These are phyloP conservation scores for Monosporozyma siamensis DNA, from an alignment of 805 yeast genomes.

Conservation along the genomic window DNA sequence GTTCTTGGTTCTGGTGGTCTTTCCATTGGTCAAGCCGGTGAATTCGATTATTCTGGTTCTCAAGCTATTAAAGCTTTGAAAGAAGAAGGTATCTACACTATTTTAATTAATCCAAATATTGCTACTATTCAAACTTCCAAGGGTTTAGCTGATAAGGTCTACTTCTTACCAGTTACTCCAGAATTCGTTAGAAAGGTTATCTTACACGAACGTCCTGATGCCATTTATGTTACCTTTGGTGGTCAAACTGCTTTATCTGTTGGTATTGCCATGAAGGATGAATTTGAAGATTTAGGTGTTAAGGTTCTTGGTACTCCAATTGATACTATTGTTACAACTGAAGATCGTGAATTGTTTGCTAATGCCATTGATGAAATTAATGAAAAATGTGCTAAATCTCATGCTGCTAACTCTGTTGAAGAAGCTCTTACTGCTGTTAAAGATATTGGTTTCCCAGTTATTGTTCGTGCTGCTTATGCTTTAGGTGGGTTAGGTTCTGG, in stretches of 20 bases:
- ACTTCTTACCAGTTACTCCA: slow-evolving; percentile 94
- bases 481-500: slow-evolving; percentile 98
- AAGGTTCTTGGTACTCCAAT: slow-evolving; percentile 94
- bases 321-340: slow-evolving; percentile 93
- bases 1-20: slow-evolving; percentile 97
- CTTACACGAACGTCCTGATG: slow-evolving; percentile 91
- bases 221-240: slow-evolving; percentile 94
- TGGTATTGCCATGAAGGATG: slow-evolving; percentile 93
- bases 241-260: slow-evolving; percentile 97
- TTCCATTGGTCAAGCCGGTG: slow-evolving; percentile 99
- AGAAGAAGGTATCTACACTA: slow-evolving; percentile 95
- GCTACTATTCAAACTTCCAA: slow-evolving; percentile 98
- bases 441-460: slow-evolving; percentile 87
- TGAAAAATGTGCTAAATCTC: slow-evolving; percentile 92
- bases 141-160: slow-evolving; percentile 96
- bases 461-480: slow-evolving; percentile 95
- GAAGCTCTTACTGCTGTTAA: slow-evolving; percentile 83
- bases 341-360: slow-evolving; percentile 94
- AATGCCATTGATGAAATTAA: slow-evolving; percentile 88
- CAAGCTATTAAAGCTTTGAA: slow-evolving; percentile 98
- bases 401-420: slow-evolving; percentile 67
- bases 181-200: slow-evolving; percentile 95
- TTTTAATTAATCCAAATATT: slow-evolving; percentile 92
- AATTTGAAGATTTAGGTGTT: slow-evolving; percentile 79
- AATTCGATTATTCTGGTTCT: slow-evolving; percentile 96